Conservation (phyloP, 495 filamentous ascomycete species). For the Astrocystis sublimbata region DNA sequence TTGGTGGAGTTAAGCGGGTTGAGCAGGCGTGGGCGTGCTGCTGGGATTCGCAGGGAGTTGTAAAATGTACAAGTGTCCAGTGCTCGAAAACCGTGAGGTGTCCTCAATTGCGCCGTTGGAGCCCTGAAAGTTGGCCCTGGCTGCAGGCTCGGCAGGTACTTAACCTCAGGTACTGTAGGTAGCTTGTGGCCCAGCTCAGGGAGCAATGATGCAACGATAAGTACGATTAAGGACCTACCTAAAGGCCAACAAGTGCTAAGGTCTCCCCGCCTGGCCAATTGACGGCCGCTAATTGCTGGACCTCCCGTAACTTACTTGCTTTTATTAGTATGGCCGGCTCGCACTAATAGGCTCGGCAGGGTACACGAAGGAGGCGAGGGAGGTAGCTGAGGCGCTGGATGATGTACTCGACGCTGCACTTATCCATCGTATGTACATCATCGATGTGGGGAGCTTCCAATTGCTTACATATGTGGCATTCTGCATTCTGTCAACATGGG, state of each 20-base stretch:
- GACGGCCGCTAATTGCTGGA: slow-evolving; percentile 1
- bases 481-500: slow-evolving; percentile 24
- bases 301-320: slow-evolving; percentile 16
- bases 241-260: too few species aligned
- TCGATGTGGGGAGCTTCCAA: slow-evolving; percentile 17
- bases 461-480: slow-evolving; percentile 16
- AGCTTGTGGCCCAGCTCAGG: too few species aligned
- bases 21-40: too few species aligned
- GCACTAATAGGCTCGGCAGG: slow-evolving; percentile 7
- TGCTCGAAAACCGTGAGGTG: slow-evolving; percentile 37
- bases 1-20: too few species aligned
- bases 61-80: not conserved
- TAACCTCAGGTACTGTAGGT: too few species aligned
- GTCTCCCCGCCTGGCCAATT: not conserved
- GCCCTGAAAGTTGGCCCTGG: too few species aligned
- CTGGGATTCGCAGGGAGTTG: not conserved
- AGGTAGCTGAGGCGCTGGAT: too few species aligned
- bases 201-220: slow-evolving; percentile 32
- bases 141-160: too few species aligned
- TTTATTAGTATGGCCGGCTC: slow-evolving; percentile 2
- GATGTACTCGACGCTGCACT: too few species aligned
- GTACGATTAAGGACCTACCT: not conserved
- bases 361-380: too few species aligned
- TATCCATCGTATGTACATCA: too few species aligned
- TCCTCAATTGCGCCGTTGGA: slow-evolving; percentile 35